phyloP scores from a whole-genome alignment of 2,329 filamentous ascomycete species.

The Exophiala xenobiotica region DNA sequence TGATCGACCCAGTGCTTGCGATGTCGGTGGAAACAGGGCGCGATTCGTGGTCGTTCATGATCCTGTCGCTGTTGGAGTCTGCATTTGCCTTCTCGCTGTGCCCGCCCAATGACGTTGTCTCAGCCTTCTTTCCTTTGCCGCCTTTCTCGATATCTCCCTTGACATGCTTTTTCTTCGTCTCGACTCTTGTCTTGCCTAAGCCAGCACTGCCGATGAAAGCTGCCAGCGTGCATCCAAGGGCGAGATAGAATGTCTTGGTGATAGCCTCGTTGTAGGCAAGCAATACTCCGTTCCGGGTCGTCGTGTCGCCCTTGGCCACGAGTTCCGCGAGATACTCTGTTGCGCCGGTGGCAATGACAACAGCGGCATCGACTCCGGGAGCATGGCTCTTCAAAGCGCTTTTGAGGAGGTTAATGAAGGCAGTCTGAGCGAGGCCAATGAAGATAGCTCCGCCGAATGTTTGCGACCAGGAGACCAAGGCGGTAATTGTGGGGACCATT shows the following conservation, averaged over 20 bases:
- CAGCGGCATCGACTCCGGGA: slow-evolving; percentile 18
- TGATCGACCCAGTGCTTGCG: too few species aligned
- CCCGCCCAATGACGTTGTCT: background rate
- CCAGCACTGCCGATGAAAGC: slow-evolving; percentile 14
- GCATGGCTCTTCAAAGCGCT: slow-evolving; percentile 9
- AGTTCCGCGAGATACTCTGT: slow-evolving; percentile 22
- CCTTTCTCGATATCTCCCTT: slow-evolving; percentile 1
- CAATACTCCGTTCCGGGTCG: slow-evolving; percentile 31
- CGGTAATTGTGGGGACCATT: slow-evolving; percentile 28
- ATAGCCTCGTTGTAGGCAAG: slow-evolving; percentile 28
- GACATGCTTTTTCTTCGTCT: slow-evolving; percentile 10
- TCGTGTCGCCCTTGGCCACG: slow-evolving; percentile 1
- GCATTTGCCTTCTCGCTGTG: background rate
- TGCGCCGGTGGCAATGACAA: slow-evolving; percentile 24
- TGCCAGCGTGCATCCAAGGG: slow-evolving; percentile 10
- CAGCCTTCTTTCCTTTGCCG: background rate
- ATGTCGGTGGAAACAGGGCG: too few species aligned
- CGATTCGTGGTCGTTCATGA: too few species aligned
- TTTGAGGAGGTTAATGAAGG: slow-evolving; percentile 25
- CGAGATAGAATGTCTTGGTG: slow-evolving; percentile 22
- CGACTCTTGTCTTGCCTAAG: slow-evolving; percentile 18
- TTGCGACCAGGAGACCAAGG: slow-evolving; percentile 27
- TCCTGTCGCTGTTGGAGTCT: too few species aligned
- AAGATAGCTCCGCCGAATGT: slow-evolving; percentile 30
- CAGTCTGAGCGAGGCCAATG: slow-evolving; percentile 27